Evolutionary conservation across 352 stramenopile species (phyloP).

Genomic region (Phytophthora litchii): DNA sequence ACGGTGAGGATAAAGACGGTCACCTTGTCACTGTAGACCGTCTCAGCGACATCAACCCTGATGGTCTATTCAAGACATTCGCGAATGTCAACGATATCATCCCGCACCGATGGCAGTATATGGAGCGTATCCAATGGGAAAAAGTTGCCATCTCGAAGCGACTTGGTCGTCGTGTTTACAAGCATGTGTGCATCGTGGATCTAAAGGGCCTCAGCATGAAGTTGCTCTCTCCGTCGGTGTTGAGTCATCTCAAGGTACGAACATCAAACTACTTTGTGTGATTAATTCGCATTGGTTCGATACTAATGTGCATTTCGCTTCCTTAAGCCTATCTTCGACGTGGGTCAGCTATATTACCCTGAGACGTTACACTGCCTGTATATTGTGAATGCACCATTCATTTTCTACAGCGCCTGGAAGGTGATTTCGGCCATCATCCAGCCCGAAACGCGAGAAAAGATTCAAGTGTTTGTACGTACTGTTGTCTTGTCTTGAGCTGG

Average conservation of each 20-base stretch:
- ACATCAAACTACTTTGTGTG: neutral
- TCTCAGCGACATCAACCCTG: conserved; percentile 66
- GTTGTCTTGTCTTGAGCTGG: neutral
- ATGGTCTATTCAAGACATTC: conserved; percentile 70
- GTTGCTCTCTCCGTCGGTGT: conserved; percentile 56
- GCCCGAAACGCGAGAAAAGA: conserved; percentile 81
- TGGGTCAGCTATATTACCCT: conserved; percentile 81
- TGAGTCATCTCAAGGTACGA: conserved; percentile 70
- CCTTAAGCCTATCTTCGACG: conserved; percentile 72
- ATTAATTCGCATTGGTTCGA: neutral
- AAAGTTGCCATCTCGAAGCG: conserved; percentile 74
- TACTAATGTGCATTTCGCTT: conserved; percentile 1
- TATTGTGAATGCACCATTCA: conserved; percentile 80
- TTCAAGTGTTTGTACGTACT: conserved; percentile 74
- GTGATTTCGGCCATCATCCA: conserved; percentile 76
- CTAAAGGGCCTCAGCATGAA: conserved; percentile 75
- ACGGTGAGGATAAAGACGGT: conserved; percentile 75
- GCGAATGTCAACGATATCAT: conserved; percentile 57
- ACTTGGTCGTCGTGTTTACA: conserved; percentile 69
- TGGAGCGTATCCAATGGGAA: conserved; percentile 84
- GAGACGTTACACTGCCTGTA: conserved; percentile 83
- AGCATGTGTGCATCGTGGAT: conserved; percentile 86
- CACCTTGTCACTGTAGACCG: conserved; percentile 76
- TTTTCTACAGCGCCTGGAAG: conserved; percentile 88
- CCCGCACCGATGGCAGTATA: conserved; percentile 73